A percentile compares a stretch with the other conserved stretches of the same genome.
Conservation (phyloP, 352 stramenopile species). For the Pythium brachiatum region DNA sequence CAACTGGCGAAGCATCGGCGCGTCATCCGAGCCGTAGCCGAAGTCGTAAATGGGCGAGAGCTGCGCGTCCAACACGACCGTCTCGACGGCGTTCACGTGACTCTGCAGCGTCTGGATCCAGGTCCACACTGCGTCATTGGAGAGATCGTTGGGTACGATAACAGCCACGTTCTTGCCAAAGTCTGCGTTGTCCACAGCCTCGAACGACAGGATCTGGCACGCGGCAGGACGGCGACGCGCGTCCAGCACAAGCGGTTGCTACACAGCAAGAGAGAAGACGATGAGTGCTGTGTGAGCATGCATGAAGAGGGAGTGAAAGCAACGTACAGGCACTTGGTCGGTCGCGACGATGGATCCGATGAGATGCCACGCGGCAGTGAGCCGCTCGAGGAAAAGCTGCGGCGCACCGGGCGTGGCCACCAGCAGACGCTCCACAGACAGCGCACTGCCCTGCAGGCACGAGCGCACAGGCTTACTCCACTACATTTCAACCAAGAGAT, state of each 20-base stretch:
- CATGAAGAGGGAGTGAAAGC: neutral
- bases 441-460: conserved; percentile 11
- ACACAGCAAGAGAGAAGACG: neutral
- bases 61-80: conserved; percentile 62
- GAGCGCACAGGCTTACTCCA: conserved; percentile 48
- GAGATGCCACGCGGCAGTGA: conserved; percentile 40
- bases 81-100: conserved; percentile 42
- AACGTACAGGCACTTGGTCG: conserved; percentile 46
- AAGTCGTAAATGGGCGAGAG: conserved; percentile 53
- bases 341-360: conserved; percentile 55
- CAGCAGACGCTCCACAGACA: conserved; percentile 38
- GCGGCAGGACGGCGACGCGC: conserved; percentile 13
- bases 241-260: conserved; percentile 22
- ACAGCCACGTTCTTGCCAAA: conserved; percentile 40
- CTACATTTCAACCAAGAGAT: conserved; percentile 13
- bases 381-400: conserved; percentile 46
- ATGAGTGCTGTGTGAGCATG: too few relatives aligned
- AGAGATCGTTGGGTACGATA: conserved; percentile 41
- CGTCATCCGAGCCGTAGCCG: conserved; percentile 22
- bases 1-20: conserved; percentile 48
- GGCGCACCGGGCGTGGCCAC: conserved; percentile 44
- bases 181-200: conserved; percentile 27
- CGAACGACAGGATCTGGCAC: conserved; percentile 44
- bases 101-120: conserved; percentile 44
- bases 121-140: conserved; percentile 39